Conservation (phyloP, 345 rosid genomes). For the Mangifera indica region DNA sequence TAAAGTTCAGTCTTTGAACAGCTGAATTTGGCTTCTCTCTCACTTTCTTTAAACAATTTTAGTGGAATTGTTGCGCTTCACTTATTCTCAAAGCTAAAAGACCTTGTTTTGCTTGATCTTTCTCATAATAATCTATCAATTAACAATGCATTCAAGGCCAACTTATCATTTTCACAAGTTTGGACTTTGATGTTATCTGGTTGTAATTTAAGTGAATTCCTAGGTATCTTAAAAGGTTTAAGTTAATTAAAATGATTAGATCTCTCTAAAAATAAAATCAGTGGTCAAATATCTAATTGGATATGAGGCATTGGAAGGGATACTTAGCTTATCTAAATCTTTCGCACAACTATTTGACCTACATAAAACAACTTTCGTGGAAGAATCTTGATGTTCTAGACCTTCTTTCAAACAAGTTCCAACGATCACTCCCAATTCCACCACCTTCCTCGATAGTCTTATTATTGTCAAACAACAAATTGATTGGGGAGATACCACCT, state of each 20-base stretch:
- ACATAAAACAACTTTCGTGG: not conserved
- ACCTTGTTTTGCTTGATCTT: conserved; percentile 18
- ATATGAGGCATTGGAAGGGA: not conserved
- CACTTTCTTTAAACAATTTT: conserved; percentile 17
- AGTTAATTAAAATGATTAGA: not conserved
- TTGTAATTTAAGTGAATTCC: conserved; percentile 5
- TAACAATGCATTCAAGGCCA: not conserved
- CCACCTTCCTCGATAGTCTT: not conserved
- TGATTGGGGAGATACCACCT: conserved; percentile 2
- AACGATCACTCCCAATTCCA: not conserved
- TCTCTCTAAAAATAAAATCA: not conserved
- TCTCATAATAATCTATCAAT: not conserved
- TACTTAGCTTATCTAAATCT: not conserved
- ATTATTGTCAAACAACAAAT: not conserved
- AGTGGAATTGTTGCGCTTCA: conserved; percentile 19
- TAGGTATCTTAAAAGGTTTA: not conserved
- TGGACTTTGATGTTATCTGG: not conserved
- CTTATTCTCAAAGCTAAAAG: conserved; percentile 19
- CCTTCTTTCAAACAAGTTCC: conserved; percentile 3
- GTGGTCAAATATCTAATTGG: conserved; percentile 7
- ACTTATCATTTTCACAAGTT: not conserved
- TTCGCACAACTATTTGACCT: conserved; percentile 1
- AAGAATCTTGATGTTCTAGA: not conserved
- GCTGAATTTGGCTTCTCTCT: not conserved
- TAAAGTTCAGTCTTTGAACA: conserved; percentile 8